Evolutionary conservation across 1,284 basidiomycete genomes (phyloP).

Genomic region (Xerocomus nothofagi): DNA sequence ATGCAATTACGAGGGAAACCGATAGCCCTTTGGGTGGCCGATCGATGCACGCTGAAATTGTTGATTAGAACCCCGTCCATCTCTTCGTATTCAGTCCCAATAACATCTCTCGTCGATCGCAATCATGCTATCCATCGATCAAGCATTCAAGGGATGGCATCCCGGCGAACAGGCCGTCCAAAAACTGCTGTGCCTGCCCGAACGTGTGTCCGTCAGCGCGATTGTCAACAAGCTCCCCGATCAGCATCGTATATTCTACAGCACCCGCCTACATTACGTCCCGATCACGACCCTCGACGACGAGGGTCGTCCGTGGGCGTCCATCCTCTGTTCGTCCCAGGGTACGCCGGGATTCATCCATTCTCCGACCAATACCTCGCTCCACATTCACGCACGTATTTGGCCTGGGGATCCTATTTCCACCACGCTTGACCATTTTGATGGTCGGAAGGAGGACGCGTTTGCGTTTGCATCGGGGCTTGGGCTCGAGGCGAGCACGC

Average conservation of each 20-base stretch:
- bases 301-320: conserved; percentile 41
- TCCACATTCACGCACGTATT: conserved; percentile 44
- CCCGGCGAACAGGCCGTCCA: conserved; percentile 39
- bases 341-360: conserved; percentile 45
- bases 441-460: conserved; percentile 16
- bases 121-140: conserved; percentile 8
- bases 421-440: conserved; percentile 33
- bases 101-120: neutral
- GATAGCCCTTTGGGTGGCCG: neutral
- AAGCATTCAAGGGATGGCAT: conserved; percentile 37
- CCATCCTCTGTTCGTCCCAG: conserved; percentile 34
- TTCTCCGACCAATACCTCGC: conserved; percentile 40
- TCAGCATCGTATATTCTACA: conserved; percentile 40
- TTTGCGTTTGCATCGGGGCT: conserved; percentile 54
- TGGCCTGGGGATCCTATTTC: conserved; percentile 60
- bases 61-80: neutral
- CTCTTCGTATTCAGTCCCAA: neutral
- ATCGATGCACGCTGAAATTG: neutral
- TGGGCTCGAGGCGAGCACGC: conserved; percentile 56
- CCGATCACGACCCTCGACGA: conserved; percentile 40
- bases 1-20: neutral
- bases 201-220: conserved; percentile 24
- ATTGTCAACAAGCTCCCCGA: conserved; percentile 36
- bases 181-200: conserved; percentile 27
- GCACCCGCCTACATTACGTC: conserved; percentile 39